phyloP scores from a whole-genome alignment of 1,284 basidiomycete species.

The Puccinia coronata region DNA sequence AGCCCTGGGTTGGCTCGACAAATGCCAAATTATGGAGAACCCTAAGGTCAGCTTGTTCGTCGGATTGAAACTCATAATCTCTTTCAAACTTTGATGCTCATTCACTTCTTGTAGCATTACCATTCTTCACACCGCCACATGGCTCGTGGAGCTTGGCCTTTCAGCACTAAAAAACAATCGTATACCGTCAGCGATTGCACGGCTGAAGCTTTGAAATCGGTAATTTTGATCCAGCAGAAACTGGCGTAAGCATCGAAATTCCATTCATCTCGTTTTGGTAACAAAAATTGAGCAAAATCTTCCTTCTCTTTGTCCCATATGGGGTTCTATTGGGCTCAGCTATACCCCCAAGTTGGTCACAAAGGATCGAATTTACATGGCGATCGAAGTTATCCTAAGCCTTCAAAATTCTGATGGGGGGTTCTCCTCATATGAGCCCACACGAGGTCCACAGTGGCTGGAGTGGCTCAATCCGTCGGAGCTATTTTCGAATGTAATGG shows the following conservation, averaged over 20 bases:
- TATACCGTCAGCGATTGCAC: constrained; percentile 96
- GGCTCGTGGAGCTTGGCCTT: constrained; percentile 94
- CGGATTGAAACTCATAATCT: neutral
- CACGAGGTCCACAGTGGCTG: constrained; percentile 76
- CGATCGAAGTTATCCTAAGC: constrained; percentile 81
- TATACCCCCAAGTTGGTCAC: constrained; percentile 74
- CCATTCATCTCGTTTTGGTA: neutral
- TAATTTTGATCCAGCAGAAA: constrained; percentile 78
- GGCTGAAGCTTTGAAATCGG: constrained; percentile 89
- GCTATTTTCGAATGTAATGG: constrained; percentile 66
- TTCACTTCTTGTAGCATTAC: constrained; percentile 62
- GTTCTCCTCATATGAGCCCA: constrained; percentile 89
- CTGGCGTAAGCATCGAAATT: constrained; percentile 75
- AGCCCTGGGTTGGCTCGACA: constrained; percentile 84
- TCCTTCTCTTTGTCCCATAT: neutral
- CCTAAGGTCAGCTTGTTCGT: constrained; percentile 63
- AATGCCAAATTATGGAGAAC: constrained; percentile 81
- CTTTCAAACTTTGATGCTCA: neutral
- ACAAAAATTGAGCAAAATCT: neutral
- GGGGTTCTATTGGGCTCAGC: constrained; percentile 60
- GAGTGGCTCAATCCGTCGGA: constrained; percentile 88
- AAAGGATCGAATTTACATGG: constrained; percentile 75
- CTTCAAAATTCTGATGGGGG: constrained; percentile 89
- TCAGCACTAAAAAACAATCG: constrained; percentile 88
- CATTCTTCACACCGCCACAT: constrained; percentile 75